phyloP scores from a whole-genome alignment of 2,329 filamentous ascomycete species.

The Coniochaeta hoffmannii region DNA sequence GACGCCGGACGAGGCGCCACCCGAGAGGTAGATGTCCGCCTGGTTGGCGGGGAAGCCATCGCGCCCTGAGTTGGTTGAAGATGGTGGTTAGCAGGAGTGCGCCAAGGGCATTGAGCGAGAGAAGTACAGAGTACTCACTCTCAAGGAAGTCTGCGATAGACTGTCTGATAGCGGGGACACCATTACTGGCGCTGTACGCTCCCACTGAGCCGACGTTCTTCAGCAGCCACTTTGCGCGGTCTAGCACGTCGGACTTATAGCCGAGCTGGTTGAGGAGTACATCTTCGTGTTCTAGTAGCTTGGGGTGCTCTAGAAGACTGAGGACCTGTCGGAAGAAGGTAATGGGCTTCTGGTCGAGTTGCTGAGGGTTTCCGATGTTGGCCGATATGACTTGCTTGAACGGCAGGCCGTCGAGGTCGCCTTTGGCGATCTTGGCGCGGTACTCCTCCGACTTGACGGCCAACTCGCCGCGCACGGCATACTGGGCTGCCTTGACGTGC shows the following conservation, averaged over 20 bases:
- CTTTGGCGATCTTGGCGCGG: constrained; percentile 62
- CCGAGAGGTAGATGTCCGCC: constrained; percentile 81
- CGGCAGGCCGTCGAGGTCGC: constrained; percentile 53
- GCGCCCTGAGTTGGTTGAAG: constrained; percentile 43
- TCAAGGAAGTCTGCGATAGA: constrained; percentile 92
- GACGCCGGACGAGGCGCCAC: constrained; percentile 87
- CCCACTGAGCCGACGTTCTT: constrained; percentile 84
- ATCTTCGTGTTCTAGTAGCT: constrained; percentile 73
- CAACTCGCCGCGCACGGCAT: constrained; percentile 93
- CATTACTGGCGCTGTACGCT: constrained; percentile 92
- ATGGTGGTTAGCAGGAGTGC: constrained; percentile 1
- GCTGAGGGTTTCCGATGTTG: constrained; percentile 98
- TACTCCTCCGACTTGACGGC: constrained; percentile 91
- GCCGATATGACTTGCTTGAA: constrained; percentile 90
- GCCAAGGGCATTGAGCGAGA: neutral
- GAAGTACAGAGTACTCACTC: constrained; percentile 39
- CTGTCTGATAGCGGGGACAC: constrained; percentile 77
- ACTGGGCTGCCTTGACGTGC: constrained; percentile 78
- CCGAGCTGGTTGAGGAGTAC: constrained; percentile 68
- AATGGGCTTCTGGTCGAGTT: constrained; percentile 97
- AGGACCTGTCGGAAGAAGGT: constrained; percentile 98
- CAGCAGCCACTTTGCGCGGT: constrained; percentile 72
- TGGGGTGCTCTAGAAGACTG: constrained; percentile 85
- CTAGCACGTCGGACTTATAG: constrained; percentile 86
- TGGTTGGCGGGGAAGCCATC: constrained; percentile 83